These are phyloP conservation scores for Penicillium sp. DNA, from an alignment of 2,329 filamentous ascomycete species.

Conservation along the genomic window DNA sequence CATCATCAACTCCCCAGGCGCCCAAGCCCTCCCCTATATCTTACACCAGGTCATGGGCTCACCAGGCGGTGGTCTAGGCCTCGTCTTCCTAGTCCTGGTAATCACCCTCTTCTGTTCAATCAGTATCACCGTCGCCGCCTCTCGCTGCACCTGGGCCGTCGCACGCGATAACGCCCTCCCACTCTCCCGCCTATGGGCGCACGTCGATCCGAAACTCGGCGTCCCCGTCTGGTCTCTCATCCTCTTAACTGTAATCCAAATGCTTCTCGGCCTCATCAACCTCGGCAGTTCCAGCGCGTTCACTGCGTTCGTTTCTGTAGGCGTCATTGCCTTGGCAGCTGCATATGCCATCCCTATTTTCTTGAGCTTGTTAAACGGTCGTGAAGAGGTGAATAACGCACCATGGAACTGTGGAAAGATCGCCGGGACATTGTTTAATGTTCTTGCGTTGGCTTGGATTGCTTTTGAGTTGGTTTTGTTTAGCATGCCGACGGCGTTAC, in stretches of 20 bases:
- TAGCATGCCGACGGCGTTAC: slow-evolving; percentile 55
- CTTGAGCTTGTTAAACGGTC: slow-evolving; percentile 50
- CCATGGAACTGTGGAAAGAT: slow-evolving; percentile 49
- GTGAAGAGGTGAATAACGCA: slow-evolving; percentile 51
- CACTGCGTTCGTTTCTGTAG: slow-evolving; percentile 54
- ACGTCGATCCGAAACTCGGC: slow-evolving; percentile 35
- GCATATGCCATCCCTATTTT: slow-evolving; percentile 59
- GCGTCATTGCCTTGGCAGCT: slow-evolving; percentile 58
- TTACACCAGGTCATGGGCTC: slow-evolving; percentile 52
- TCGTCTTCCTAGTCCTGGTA: slow-evolving; percentile 53
- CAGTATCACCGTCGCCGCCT: slow-evolving; percentile 54
- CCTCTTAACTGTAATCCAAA: slow-evolving; percentile 48
- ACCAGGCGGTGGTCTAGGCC: slow-evolving; percentile 49
- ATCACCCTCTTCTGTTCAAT: slow-evolving; percentile 57
- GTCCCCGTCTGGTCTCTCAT: slow-evolving; percentile 46
- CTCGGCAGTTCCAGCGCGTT: slow-evolving; percentile 51
- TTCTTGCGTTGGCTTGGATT: slow-evolving; percentile 54
- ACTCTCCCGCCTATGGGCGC: slow-evolving; percentile 38
- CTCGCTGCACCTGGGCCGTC: slow-evolving; percentile 49
- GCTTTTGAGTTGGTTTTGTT: slow-evolving; percentile 61
- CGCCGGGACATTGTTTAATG: slow-evolving; percentile 49
- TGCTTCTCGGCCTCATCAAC: slow-evolving; percentile 54
- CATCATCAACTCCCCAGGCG: slow-evolving; percentile 47
- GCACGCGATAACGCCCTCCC: slow-evolving; percentile 49
- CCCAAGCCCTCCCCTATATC: slow-evolving; percentile 54